Evolutionary conservation across 1,139 yeast genomes (phyloP), one percentile per base, ranked within the genome.

Genomic region (Arxiozyma slooffiae): DNA sequence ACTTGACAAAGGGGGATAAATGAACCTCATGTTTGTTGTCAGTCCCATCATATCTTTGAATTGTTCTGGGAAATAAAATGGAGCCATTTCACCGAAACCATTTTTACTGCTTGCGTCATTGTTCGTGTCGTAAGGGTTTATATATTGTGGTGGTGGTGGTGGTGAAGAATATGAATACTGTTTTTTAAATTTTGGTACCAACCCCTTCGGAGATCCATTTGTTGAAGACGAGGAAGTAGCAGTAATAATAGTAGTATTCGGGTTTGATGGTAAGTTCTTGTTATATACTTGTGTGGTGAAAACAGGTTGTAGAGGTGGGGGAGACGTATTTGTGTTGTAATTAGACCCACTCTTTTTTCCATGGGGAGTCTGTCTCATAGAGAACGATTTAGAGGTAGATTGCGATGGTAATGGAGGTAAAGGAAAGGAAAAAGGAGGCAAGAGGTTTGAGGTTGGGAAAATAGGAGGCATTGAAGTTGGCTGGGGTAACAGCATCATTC

Each of bases 371-470:
- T n/a, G n/a, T n/a, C n/a, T n/a, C n/a, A n/a, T n/a, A n/a, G n/a
- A 30, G 6, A 30, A 14, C 14, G 36, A 11, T 30, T 16, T 14
- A 11, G 36, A 30, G 14, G n/a, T 11, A 30, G 36, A n/a, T 30
- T 30, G 59, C 61, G 47, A 58, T 60, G 4, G 61, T 58, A 49
- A 30, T 30, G 3, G 36, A 30, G 36, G 36, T 5, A 11, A 6
- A 30, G 36, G 36, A 30, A 30, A 30, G 14, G 36, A 30, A 8
- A 30, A 4, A 14, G 36, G n/a, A 30, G 36, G n/a, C n/a, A 30
- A 4, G n/a, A 30, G 11, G 36, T 11, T 30, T 11, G 36, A 14
- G n/a, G 14, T 30, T 30, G 36, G 3, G 6, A 4, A n/a, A 4
- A 30, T 30, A 30, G 36, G 36, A 14, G 36, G 36, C 4, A 30